Conservation (phyloP, 306 rosid genomes). For the Vigna reflexopilosa region DNA sequence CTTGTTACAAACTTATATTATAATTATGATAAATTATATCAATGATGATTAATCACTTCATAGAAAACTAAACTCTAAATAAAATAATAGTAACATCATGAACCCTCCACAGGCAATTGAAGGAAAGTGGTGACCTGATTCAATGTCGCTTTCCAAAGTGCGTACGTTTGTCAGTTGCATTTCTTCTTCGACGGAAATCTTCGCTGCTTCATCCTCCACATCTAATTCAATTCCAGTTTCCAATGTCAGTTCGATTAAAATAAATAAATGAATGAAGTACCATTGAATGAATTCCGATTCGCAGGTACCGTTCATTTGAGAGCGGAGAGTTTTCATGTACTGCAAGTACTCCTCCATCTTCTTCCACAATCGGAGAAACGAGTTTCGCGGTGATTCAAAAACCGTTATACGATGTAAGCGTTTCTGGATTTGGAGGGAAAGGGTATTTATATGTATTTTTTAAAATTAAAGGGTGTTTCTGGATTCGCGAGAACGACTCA, state of each 20-base stretch:
- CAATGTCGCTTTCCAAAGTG: slow-evolving; percentile 67
- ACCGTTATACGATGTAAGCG: not conserved
- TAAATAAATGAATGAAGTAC: not conserved
- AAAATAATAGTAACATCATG: not conserved
- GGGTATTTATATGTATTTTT: not conserved
- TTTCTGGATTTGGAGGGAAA: slow-evolving; percentile 38
- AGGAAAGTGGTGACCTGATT: slow-evolving; percentile 52
- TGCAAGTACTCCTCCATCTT: slow-evolving; percentile 89
- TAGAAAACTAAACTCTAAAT: not conserved
- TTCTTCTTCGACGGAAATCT: slow-evolving; percentile 84
- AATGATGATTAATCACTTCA: not conserved
- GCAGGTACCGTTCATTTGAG: slow-evolving; percentile 81
- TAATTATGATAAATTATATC: too few species aligned
- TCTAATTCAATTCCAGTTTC: slow-evolving; percentile 49
- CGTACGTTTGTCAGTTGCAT: slow-evolving; percentile 67
- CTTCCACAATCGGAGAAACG: slow-evolving; percentile 33
- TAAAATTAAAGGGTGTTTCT: too few species aligned
- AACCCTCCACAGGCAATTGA: not conserved
- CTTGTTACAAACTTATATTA: too few species aligned
- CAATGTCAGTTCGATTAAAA: slow-evolving; percentile 8
- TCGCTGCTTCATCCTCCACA: slow-evolving; percentile 86
- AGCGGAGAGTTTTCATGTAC: slow-evolving; percentile 81
- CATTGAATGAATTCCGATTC: slow-evolving; percentile 23
- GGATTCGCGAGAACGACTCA: too few species aligned
- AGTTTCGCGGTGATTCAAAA: not conserved